A percentile compares a stretch with the other conserved stretches of the same genome.
Evolutionary conservation across 108 stramenopile species (phyloP).

Genomic region (Chaetoceros tenuissimus): DNA sequence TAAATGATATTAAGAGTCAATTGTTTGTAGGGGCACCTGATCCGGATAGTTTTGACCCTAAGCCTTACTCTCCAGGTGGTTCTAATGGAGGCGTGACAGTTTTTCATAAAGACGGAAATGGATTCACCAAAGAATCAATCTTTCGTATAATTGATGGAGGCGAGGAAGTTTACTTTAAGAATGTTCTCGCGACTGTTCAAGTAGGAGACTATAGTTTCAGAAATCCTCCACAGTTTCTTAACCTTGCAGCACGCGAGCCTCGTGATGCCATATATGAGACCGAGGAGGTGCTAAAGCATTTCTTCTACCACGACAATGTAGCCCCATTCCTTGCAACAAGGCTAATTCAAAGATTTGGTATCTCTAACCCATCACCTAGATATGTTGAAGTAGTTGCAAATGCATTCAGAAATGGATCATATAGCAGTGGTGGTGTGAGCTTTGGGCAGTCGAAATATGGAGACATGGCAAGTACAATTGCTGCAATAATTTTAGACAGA

Average conservation of each 20-base stretch:
- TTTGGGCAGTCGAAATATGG: slow-evolving; percentile 36
- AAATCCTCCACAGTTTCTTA: slow-evolving; percentile 17
- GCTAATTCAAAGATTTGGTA: slow-evolving; percentile 37
- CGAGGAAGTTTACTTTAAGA: slow-evolving; percentile 9
- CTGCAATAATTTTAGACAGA: slow-evolving; percentile 36
- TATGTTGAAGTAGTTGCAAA: slow-evolving; percentile 28
- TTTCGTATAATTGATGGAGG: slow-evolving; percentile 40
- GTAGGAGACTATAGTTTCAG: slow-evolving; percentile 10
- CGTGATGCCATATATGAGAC: slow-evolving; percentile 41
- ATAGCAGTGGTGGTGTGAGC: slow-evolving; percentile 16
- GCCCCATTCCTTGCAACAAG: slow-evolving; percentile 44
- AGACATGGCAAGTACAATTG: slow-evolving; percentile 33
- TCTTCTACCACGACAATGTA: slow-evolving; percentile 40
- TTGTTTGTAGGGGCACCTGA: slow-evolving; percentile 28
- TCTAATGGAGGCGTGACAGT: slow-evolving; percentile 7
- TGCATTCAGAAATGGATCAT: slow-evolving; percentile 31
- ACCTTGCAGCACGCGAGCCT: slow-evolving; percentile 7
- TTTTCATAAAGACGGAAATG: slow-evolving; percentile 13
- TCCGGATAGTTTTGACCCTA: slow-evolving; percentile 8
- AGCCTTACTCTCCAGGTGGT: slow-evolving; percentile 5
- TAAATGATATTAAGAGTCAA: slow-evolving; percentile 13
- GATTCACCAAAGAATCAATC: slow-evolving; percentile 28
- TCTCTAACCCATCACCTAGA: slow-evolving; percentile 47
- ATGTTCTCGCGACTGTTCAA: neutral
- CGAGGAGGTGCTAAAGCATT: slow-evolving; percentile 39